phyloP scores from a whole-genome alignment of 2,329 filamentous ascomycete species.

The Thelonectria rubi region DNA sequence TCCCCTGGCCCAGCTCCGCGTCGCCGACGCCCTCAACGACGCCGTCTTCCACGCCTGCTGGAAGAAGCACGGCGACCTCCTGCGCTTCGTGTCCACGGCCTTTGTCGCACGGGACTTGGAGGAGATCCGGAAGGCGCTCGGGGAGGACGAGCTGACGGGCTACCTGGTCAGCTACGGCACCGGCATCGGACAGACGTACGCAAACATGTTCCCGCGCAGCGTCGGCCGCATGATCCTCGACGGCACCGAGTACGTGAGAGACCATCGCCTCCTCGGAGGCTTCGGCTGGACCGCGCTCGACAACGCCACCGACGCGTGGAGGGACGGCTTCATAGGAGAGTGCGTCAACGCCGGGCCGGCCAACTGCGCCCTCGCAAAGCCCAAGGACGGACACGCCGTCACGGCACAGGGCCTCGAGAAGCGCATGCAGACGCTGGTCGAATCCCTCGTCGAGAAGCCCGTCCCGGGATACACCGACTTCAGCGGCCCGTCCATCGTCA shows the following conservation, averaged over 20 bases:
- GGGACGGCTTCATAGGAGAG: constrained; percentile 60
- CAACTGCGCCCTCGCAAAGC: constrained; percentile 55
- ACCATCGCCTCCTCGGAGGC: constrained; percentile 56
- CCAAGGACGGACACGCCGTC: constrained; percentile 41
- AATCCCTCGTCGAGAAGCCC: constrained; percentile 50
- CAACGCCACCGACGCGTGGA: constrained; percentile 59
- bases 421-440: constrained; percentile 52
- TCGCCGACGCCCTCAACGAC: constrained; percentile 57
- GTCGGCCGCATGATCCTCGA: constrained; percentile 60
- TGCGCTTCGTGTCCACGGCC: constrained; percentile 57
- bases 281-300: constrained; percentile 59
- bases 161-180: constrained; percentile 63
- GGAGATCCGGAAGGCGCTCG: constrained; percentile 56
- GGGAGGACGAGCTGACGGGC: constrained; percentile 57
- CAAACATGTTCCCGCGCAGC: constrained; percentile 58
- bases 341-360: constrained; percentile 58
- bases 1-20: constrained; percentile 50
- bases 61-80: constrained; percentile 54
- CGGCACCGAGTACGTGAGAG: constrained; percentile 57
- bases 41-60: constrained; percentile 56
- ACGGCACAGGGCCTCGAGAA: constrained; percentile 48
- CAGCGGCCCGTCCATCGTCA: constrained; percentile 55
- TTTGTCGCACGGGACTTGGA: constrained; percentile 60
- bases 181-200: constrained; percentile 61
- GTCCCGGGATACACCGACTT: constrained; percentile 49